phyloP scores from a whole-genome alignment of 139 green algal species.

The Coelastrella sp. region DNA sequence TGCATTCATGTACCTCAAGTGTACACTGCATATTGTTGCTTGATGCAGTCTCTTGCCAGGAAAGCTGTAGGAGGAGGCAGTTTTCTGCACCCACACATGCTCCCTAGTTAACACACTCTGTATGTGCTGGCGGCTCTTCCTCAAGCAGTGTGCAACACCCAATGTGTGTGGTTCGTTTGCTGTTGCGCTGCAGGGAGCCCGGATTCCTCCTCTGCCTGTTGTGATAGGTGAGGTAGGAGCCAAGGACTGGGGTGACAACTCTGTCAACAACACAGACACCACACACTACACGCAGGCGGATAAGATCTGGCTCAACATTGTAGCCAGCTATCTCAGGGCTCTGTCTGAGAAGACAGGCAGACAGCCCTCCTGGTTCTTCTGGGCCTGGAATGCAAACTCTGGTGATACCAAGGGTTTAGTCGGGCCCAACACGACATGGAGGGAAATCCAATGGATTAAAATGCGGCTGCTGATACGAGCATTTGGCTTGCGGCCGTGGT shows the following conservation, averaged over 20 bases:
- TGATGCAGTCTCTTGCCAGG: too few relatives aligned
- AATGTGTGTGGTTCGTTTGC: not conserved
- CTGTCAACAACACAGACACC: conserved; percentile 44
- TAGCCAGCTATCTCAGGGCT: conserved; percentile 34
- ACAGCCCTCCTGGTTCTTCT: conserved; percentile 41
- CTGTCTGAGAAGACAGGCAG: conserved; percentile 11
- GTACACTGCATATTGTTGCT: too few relatives aligned
- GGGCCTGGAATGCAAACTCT: conserved; percentile 36
- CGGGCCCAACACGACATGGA: conserved; percentile 39
- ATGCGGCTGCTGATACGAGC: conserved; percentile 25
- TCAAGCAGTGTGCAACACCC: too few relatives aligned
- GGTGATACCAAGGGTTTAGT: conserved; percentile 49
- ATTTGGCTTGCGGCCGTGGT: conserved; percentile 45
- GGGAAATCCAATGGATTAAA: conserved; percentile 45
- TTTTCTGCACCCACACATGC: too few relatives aligned
- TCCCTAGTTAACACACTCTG: too few relatives aligned
- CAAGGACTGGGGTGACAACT: conserved; percentile 51
- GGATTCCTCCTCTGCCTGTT: conserved; percentile 37
- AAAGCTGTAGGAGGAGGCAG: too few relatives aligned
- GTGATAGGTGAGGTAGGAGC: conserved; percentile 32
- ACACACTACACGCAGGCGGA: conserved; percentile 25
- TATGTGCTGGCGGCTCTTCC: too few relatives aligned
- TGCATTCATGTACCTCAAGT: too few relatives aligned
- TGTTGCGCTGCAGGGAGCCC: conserved; percentile 27
- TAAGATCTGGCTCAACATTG: conserved; percentile 30